Base-by-base conservation (phyloP, 2,329 filamentous ascomycete species). In the Aulographum hederae region DNA sequence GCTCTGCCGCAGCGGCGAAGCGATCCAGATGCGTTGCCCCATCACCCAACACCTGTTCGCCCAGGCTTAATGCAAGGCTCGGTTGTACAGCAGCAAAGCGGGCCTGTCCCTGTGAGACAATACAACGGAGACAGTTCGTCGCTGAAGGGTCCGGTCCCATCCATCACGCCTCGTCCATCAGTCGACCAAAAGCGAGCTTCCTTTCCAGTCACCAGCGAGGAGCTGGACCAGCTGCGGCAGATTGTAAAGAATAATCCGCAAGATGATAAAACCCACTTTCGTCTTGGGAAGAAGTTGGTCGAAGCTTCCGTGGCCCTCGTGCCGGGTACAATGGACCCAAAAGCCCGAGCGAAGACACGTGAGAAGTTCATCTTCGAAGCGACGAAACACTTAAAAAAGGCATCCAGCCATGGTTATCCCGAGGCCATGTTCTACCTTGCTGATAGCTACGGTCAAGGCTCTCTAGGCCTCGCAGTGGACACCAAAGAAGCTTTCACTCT, bases 351-450 rank as follows among this genome's bases (percentile, higher is more conserved):
- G 38, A 73, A 69, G 47, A 71, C 69, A 38, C 75, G 82, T 18
- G 86, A 95, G 43, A 75, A 75, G 35, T 95, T 86, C 49, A 61
- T 86, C 12, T 58, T 75, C 41, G 89, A 95, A 47, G 82, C 82
- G 1, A 73, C 89, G 49, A 95, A 94, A 53, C 73, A 85, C 16
- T 60, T 95, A 27, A 94, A 94, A 60, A 94, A 92, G 51, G 64
- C 95, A 6, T 72, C 75, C 5, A 67, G 67, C 31, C 63, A 62
- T 10, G 74, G 78, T 37, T 80, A 86, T 44, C 56, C 72, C 0
- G 84, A 92, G 6, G 85, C 86, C 18, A 92, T 93, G 73, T 98
- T 98, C 55, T 82, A 81, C 43, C 57, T 93, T 32, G 89, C 86
- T 14, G 89, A 95, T 50, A 82, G 78, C 47, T 75, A 89, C 42